phyloP scores from a whole-genome alignment of 805 yeast species.

The Yamadazyma olivae region DNA sequence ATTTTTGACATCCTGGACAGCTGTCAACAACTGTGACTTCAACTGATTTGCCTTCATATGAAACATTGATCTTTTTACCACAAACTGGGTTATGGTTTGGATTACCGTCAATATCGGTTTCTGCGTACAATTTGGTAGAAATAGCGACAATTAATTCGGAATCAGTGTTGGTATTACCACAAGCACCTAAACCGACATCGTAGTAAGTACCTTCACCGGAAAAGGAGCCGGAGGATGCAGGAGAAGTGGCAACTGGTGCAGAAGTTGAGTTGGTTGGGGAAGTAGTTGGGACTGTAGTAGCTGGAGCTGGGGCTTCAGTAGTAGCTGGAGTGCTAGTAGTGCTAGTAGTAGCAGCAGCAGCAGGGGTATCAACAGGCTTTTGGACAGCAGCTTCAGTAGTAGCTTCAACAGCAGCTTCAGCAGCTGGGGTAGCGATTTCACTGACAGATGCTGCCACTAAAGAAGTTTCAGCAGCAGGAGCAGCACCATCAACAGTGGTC shows the following conservation, averaged over 20 bases:
- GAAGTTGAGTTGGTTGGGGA: constrained; percentile 8
- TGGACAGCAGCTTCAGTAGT: not conserved
- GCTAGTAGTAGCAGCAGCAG: constrained; percentile 1
- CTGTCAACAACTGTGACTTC: constrained; percentile 56
- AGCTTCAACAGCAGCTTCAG: constrained; percentile 10
- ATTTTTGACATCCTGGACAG: constrained; percentile 51
- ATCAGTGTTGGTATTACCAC: constrained; percentile 47
- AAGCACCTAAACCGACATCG: constrained; percentile 48
- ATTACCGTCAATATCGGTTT: constrained; percentile 31
- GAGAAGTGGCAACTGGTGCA: constrained; percentile 7
- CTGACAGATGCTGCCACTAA: constrained; percentile 4
- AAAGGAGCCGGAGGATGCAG: constrained; percentile 11
- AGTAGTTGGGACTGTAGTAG: constrained; percentile 7
- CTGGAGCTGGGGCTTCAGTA: not conserved
- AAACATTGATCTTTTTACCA: constrained; percentile 49
- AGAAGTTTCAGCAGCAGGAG: constrained; percentile 8
- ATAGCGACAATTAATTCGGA: constrained; percentile 54
- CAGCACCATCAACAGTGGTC: constrained; percentile 9
- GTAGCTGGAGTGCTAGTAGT: constrained; percentile 1
- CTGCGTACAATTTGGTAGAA: constrained; percentile 39
- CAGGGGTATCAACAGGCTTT: constrained; percentile 1
- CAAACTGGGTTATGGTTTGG: constrained; percentile 49
- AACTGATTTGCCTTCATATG: constrained; percentile 48
- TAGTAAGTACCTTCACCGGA: constrained; percentile 46
- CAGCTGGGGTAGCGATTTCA: constrained; percentile 6